Evolutionary conservation across 2,329 filamentous ascomycete genomes (phyloP).

Genomic region (Rugonectria rugulosa): DNA sequence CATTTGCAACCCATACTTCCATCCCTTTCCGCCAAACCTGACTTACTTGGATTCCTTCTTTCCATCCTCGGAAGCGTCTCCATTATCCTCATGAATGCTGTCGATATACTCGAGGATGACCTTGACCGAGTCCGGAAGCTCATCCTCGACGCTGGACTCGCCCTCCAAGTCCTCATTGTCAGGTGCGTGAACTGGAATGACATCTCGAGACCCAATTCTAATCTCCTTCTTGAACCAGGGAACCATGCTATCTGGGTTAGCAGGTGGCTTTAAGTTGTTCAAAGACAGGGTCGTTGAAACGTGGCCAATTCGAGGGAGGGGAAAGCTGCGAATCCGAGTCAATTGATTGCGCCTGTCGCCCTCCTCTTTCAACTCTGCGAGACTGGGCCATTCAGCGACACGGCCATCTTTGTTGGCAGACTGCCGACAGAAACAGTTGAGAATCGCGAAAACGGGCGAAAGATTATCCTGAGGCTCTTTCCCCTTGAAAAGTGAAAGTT

Average conservation of each 20-base stretch:
- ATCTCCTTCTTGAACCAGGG: slow-evolving; percentile 39
- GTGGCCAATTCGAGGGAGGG: slow-evolving; percentile 41
- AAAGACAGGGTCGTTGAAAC: slow-evolving; percentile 17
- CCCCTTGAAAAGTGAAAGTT: slow-evolving; percentile 37
- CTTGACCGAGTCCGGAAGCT: slow-evolving; percentile 20
- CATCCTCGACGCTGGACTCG: slow-evolving; percentile 9
- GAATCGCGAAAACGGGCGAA: slow-evolving; percentile 45
- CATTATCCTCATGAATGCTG: neutral
- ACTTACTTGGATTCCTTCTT: neutral
- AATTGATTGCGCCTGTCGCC: slow-evolving; percentile 40
- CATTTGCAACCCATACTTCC: too few species aligned
- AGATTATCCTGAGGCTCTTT: slow-evolving; percentile 38
- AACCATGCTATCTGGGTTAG: slow-evolving; percentile 34
- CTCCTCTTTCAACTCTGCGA: slow-evolving; percentile 47
- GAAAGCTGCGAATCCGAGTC: slow-evolving; percentile 40
- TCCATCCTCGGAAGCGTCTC: neutral
- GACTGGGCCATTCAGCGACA: slow-evolving; percentile 44
- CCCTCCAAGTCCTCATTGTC: slow-evolving; percentile 6
- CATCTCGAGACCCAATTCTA: slow-evolving; percentile 28
- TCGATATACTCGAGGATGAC: slow-evolving; percentile 14
- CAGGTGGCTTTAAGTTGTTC: slow-evolving; percentile 18
- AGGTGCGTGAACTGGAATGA: slow-evolving; percentile 28
- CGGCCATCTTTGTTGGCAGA: slow-evolving; percentile 19
- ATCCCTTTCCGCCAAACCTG: neutral
- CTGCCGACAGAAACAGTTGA: slow-evolving; percentile 44